Conservation (phyloP, 2,329 filamentous ascomycete genomes). For the Amphichorda felina region DNA sequence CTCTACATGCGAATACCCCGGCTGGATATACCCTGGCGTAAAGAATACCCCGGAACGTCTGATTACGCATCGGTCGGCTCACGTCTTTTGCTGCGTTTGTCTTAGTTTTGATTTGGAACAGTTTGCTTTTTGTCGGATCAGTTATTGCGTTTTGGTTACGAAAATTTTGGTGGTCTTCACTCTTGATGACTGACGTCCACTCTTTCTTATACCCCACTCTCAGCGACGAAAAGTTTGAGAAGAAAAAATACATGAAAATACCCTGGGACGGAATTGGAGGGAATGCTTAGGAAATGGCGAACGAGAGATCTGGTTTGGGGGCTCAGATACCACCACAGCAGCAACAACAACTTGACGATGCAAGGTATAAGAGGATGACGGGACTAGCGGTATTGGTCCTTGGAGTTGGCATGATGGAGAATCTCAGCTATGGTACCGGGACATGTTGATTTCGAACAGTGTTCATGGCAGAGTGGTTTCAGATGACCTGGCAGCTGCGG, state of each 20-base stretch:
- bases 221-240: conserved; percentile 16
- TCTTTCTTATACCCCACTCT: conserved; percentile 22
- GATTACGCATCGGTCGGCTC: conserved; percentile 11
- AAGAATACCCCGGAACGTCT: conserved; percentile 40
- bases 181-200: conserved; percentile 21
- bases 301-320: background rate
- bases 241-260: conserved; percentile 20
- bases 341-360: no score
- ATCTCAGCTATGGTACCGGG: no score
- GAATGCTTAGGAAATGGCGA: background rate
- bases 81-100: conserved; percentile 5
- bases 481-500: no score
- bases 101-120: background rate
- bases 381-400: no score
- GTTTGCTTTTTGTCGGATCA: conserved; percentile 7
- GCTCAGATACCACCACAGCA: no score
- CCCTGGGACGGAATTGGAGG: conserved; percentile 8
- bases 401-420: no score
- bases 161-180: conserved; percentile 11
- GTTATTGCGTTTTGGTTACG: conserved; percentile 10
- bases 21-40: conserved; percentile 57
- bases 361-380: background rate
- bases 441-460: no score
- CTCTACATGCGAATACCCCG: conserved; percentile 44
- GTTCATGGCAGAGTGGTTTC: no score